Base-by-base conservation (phyloP, 176 grass and related monocot species). In the Cenchrus americanus region DNA sequence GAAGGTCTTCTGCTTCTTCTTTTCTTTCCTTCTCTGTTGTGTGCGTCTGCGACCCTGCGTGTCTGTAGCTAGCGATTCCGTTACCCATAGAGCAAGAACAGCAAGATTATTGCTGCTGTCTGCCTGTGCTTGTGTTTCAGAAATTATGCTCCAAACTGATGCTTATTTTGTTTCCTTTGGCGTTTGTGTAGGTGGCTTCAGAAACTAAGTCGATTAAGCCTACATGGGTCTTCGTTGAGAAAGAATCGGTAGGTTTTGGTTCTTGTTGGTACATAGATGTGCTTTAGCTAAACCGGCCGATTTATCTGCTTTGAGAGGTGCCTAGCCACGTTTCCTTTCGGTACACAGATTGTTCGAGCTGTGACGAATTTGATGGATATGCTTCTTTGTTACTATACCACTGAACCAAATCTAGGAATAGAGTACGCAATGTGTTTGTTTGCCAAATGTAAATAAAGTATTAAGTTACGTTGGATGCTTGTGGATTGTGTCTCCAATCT, bases 221-320 rank as follows among this genome's bases (percentile, higher is more conserved):
- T 83, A 53, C 40, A 19, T 23, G 34, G 47, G 6, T 55, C 62
- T 68, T 73, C 42, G 17, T 19, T 21, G 69, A 47, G 59, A 80
- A 52, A 80, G 47, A 80, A 73, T 80, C n/a, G 32, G 68, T 64
- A 53, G 48, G 53, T 18, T 86, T 71, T 27, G 7, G 4, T 77
- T 44, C 62, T 52, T 37, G 66, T 14, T 66, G 26, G n/a, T 76
- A 76, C 47, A 51, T 8, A 80, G 4, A 69, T 80, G 51, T 54
- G 30, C 21, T 10, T 49, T 40, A n/a, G 40, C 62, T n/a, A 42
- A 69, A 54, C 78, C 0, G 19, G 21, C 65, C 11, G 19, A 46
- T 64, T 59, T 68, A 46, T 68, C 11, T 64, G 32, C n/a, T 54
- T 73, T 80, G 40, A 54, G n/a, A 52, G 17, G 42, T 69, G 32